These are phyloP conservation scores for Rickenella mellea DNA, from an alignment of 768 basidiomycete genomes.

Conservation along the genomic window DNA sequence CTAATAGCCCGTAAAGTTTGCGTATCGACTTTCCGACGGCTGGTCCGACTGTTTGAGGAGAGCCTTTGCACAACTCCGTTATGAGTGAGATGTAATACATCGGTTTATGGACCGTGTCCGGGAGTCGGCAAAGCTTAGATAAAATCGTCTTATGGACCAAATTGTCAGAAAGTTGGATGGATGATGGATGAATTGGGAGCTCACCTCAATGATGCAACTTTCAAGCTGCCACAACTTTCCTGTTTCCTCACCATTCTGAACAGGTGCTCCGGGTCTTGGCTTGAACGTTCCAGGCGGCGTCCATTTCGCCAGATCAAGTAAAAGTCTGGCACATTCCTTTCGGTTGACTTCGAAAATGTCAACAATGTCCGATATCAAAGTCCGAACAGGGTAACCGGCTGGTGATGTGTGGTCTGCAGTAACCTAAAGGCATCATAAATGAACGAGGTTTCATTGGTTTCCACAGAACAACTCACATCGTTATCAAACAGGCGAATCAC, in stretches of 20 bases:
- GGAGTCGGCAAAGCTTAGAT: conserved; percentile 54
- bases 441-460: background rate
- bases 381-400: conserved; percentile 71
- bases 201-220: conserved; percentile 78
- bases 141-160: background rate
- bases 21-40: conserved; percentile 94
- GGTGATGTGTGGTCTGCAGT: conserved; percentile 69
- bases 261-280: conserved; percentile 54
- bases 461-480: conserved; percentile 24
- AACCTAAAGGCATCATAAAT: conserved; percentile 33
- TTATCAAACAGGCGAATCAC: conserved; percentile 59
- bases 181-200: conserved; percentile 5
- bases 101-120: conserved; percentile 65
- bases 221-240: conserved; percentile 84
- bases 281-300: conserved; percentile 77
- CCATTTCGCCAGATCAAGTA: conserved; percentile 85
- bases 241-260: conserved; percentile 31
- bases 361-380: conserved; percentile 64
- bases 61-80: conserved; percentile 91
- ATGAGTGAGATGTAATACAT: conserved; percentile 85
- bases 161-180: background rate
- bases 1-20: conserved; percentile 69
- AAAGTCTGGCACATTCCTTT: conserved; percentile 83
- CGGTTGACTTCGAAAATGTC: conserved; percentile 93
- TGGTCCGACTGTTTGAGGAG: conserved; percentile 86